A percentile compares a stretch with the other conserved stretches of the same genome.
Evolutionary conservation across 2,329 filamentous ascomycete genomes (phyloP).

Genomic region (Pseudogymnoascus sp.): DNA sequence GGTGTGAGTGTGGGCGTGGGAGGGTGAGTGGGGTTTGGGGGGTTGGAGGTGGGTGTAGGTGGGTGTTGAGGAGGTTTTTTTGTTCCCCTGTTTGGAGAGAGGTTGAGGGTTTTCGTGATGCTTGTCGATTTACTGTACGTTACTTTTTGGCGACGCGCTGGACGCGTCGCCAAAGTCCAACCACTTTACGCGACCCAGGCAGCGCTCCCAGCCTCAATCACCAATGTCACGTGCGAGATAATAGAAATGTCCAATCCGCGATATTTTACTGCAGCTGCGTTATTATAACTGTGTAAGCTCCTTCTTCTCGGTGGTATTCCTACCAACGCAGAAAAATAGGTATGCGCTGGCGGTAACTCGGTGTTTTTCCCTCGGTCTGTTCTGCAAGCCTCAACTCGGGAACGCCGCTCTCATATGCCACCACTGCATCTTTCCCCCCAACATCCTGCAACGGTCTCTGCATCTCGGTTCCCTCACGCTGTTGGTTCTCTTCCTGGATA

Average conservation of each 20-base stretch:
- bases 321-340: too few relatives aligned
- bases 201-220: not conserved
- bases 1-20: not conserved
- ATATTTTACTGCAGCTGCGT: not conserved
- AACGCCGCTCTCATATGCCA: not conserved
- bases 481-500: not conserved
- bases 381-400: too few relatives aligned
- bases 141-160: not conserved
- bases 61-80: not conserved
- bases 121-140: not conserved
- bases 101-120: slow-evolving; percentile 5
- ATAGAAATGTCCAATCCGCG: not conserved
- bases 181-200: not conserved
- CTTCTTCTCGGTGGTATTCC: not conserved
- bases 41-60: not conserved
- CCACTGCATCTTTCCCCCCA: not conserved
- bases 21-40: not conserved
- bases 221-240: not conserved
- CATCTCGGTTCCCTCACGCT: not conserved
- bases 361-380: too few relatives aligned
- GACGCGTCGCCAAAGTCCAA: not conserved
- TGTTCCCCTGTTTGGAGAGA: not conserved
- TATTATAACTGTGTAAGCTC: not conserved
- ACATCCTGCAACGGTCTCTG: not conserved
- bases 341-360: too few relatives aligned